Evolutionary conservation across 2,329 filamentous ascomycete species (phyloP), one percentile per base, ranked within the genome.

Genomic region (Sporothrix globosa): DNA sequence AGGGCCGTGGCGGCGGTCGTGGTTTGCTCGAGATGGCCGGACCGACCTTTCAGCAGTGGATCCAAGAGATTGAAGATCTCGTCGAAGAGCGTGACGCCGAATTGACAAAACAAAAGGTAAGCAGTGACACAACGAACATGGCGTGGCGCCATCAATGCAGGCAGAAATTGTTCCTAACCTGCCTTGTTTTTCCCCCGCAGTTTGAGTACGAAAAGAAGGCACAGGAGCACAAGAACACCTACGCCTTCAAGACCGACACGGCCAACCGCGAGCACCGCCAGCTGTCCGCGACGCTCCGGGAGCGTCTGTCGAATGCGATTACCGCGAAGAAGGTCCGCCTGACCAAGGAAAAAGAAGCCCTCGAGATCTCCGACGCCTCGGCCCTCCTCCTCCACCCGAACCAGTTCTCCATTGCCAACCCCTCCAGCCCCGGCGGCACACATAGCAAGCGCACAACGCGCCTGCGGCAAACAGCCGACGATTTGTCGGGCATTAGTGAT

Each of bases 71-170:
- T 69, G 96, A 97, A 78, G 91, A 96, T 79, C 87, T 93, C 9
- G 89, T 97, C 74, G 94, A 98, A 80, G 88, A 92, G 76, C 88
- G 92, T 75, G 96, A 99, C 82, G 90, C 91, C 73, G 89, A 94
- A 75, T 82, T 98, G 77, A 90, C 91, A 7, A 87, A 90, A 77
- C 87, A 97, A 74, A 91, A 91, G 85, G 96, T 97, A 84, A 77
- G 88, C n/a, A n/a, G 10, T 10, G 58, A 17, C 39, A 17, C 30
- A 39, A 44, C 39, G 39, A 3, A 21, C 44, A 1, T 19, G 39
- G 17, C 6, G 2, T n/a, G 19, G 48, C 6, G 44, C 13, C 19
- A 1, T 9, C 39, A 46, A 13, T 7, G 6, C 41, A 10, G 14
- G 1, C 4, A 27, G 21, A 27, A 21, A 1, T 13, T 63, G 34